Evolutionary conservation across 495 filamentous ascomycete genomes (phyloP), one percentile per base, ranked within the genome.

Genomic region (Tuber melanosporum): DNA sequence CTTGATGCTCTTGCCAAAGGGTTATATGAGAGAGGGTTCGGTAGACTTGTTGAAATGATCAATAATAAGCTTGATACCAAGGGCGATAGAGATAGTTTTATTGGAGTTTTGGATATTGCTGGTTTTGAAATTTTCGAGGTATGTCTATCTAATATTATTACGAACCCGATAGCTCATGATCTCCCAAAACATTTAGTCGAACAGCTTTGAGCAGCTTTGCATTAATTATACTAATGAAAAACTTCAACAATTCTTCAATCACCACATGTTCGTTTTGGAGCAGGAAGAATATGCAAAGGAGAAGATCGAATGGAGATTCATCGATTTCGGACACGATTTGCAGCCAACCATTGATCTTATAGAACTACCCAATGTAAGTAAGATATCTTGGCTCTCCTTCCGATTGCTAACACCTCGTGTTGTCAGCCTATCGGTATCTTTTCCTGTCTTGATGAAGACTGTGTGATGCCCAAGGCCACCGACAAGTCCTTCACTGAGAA

Each of bases 211-310:
- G 85, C 96, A 99, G 84, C 89, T 99, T 8, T 98, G 96, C 86
- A 99, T 99, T 87, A 99, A 99, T 83, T 99, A 98, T 85, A 98
- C 96, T 75, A 99, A 99, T 84, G 96, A 99, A 84, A 99, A 98
- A 84, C 89, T 99, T 9, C 96, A 99, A 83, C 96, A 99, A 79
- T 99, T 98, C 84, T 99, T 99, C 88, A 99, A 99, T 77, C 96
- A 99, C 80, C 96, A 99, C 86, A 99, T 99, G 96, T 99, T 99
- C 84, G 96, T 99, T 36, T 86, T 99, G 36, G 96, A 99, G 83
- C 96, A 99, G 83, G 96, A 99, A 83, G 96, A 99, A 84, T 99
- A 99, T 85, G 94, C 96, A 22, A 86, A 94, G 72, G 96, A 99
- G 83, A 93, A 97, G 84, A 99, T 99, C 80, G 95, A 99, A 85